phyloP scores from a whole-genome alignment of 164 flowering plant genomes.

The Kingdonia uniflora region DNA sequence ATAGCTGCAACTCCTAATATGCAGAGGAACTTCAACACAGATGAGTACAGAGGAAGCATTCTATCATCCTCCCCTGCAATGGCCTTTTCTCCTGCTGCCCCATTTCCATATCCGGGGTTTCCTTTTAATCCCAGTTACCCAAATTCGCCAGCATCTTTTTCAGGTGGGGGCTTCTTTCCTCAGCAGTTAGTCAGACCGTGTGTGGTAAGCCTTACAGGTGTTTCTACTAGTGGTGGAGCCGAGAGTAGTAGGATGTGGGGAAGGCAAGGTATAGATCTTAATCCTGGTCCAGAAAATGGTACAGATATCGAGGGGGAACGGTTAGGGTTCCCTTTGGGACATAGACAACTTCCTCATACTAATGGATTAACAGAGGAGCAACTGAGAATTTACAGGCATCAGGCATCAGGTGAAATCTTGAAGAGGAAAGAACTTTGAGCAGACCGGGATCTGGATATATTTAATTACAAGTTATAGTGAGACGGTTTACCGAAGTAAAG shows the following conservation, averaged over 20 bases:
- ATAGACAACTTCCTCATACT: conserved; percentile 44
- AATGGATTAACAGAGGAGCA: conserved; percentile 48
- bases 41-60: conserved; percentile 54
- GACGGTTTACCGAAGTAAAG: too few species aligned
- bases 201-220: conserved; percentile 45
- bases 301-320: conserved; percentile 47
- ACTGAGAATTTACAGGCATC: conserved; percentile 48
- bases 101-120: conserved; percentile 54
- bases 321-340: conserved; percentile 20
- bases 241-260: conserved; percentile 57
- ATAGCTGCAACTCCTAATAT: conserved; percentile 38
- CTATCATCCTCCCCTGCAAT: conserved; percentile 69
- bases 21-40: conserved; percentile 52
- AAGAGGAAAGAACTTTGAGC: conserved; percentile 35
- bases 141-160: conserved; percentile 42
- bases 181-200: conserved; percentile 42
- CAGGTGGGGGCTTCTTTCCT: conserved; percentile 43
- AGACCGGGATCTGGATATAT: too few species aligned
- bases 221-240: conserved; percentile 18
- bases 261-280: conserved; percentile 64
- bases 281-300: conserved; percentile 62
- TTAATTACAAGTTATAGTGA: too few species aligned
- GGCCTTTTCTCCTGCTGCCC: conserved; percentile 33
- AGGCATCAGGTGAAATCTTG: conserved; percentile 32
- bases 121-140: conserved; percentile 58